These are phyloP conservation scores for Sporisorium iseilematis-ciliati DNA, from an alignment of 1,284 basidiomycete species.

Conservation along the genomic window DNA sequence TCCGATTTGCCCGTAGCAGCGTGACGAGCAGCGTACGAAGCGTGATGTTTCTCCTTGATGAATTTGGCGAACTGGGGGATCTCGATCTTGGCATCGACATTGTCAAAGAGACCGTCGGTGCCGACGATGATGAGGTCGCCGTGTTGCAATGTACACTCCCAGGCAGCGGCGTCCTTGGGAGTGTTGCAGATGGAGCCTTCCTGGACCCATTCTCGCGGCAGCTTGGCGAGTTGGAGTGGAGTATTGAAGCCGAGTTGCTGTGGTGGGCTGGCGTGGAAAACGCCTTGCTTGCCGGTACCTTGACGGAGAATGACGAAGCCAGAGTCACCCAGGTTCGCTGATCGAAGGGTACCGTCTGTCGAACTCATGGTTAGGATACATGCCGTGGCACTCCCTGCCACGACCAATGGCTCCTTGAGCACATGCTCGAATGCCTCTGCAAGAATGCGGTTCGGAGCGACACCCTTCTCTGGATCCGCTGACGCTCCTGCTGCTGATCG, in stretches of 20 bases:
- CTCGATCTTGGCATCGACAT: constrained; percentile 80
- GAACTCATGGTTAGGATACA: constrained; percentile 83
- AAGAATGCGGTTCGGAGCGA: constrained; percentile 74
- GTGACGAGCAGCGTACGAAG: constrained; percentile 34
- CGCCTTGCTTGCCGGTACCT: constrained; percentile 57
- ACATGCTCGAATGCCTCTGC: constrained; percentile 81
- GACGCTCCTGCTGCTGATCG: constrained; percentile 70
- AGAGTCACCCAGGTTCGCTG: constrained; percentile 91
- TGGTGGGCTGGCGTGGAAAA: constrained; percentile 58
- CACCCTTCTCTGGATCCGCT: constrained; percentile 20
- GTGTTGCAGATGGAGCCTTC: constrained; percentile 56
- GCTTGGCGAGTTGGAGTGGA: constrained; percentile 67
- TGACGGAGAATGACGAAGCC: constrained; percentile 79
- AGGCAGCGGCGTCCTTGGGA: constrained; percentile 58
- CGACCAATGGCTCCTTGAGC: constrained; percentile 77
- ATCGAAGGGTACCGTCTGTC: constrained; percentile 79
- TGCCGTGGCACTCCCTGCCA: constrained; percentile 87
- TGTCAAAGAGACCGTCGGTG: constrained; percentile 89
- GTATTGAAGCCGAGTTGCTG: constrained; percentile 68
- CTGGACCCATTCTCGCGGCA: constrained; percentile 53
- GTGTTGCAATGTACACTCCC: constrained; percentile 54
- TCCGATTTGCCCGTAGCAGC: background rate
- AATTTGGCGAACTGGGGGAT: constrained; percentile 62
- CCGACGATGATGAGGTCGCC: constrained; percentile 71
- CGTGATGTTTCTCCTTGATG: constrained; percentile 64